Base-by-base conservation (phyloP, 495 filamentous ascomycete genomes). In the Penicillium nucicola region DNA sequence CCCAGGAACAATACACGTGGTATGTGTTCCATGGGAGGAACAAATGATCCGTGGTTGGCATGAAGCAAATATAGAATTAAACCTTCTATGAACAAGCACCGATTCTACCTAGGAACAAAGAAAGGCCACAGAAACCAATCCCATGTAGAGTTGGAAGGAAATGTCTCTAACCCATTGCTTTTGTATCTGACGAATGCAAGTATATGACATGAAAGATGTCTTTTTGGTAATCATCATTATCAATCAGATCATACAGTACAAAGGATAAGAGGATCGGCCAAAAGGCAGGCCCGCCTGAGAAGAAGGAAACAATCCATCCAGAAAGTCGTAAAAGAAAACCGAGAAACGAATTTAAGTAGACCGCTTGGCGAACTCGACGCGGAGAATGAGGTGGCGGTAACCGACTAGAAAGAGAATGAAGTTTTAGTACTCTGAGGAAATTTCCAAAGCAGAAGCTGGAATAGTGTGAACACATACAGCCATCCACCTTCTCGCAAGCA, bases 401-500 rank as follows among this genome's bases (percentile, higher is more conserved):
- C 90, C 90, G 71, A 88, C 81, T 84, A 54, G 4, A 55, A 30
- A 50, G 28, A 45, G 50, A 42, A 53, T 35, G 46, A 45, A 30
- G 12, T 45, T 59, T 72, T 62, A 72, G 65, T 10, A 48, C 7
- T 42, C n/a, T 39, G 19, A 11, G 17, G 7, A 33, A 10, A 32
- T 22, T 17, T 39, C 44, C 28, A 22, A 43, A 50, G 36, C 25
- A 9, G 28, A 20, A 15, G 20, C 30, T 10, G 31, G 33, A 52
- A 53, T 18, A 28, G 22, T 39, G 5, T 5, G 33, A 48, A 53
- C 53, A 79, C 84, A 67, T 77, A 87, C 84, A 96, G 56, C 95
- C 95, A 75, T 98, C 93, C 86, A 98, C 88, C 78, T 96, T 97
- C 74, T 88, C 85, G 73, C 92, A 96, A 7, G 93, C 93, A 71